Evolutionary conservation across 371 early-diverging fungal genomes (phyloP), one percentile per base, ranked within the genome.

Genomic region (Rhizopus arrhizus): DNA sequence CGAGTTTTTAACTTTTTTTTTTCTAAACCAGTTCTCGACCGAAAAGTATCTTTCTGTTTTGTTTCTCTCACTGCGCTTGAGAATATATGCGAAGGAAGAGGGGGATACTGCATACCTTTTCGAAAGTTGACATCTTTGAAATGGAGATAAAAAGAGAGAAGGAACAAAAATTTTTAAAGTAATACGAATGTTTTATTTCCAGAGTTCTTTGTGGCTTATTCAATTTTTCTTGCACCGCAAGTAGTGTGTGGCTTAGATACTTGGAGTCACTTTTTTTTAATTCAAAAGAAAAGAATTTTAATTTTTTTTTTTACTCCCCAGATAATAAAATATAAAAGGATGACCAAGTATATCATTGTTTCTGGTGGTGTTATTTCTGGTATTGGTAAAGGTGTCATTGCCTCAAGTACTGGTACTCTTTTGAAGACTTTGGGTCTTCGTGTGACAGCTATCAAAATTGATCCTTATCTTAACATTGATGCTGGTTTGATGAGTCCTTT

Each of bases 391-490:
- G 99, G 99, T 53, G 95, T 98, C 56, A 95, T 99, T 74, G 96
- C 99, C 41, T 95, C 97, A 48, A 95, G 95, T 47, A 95, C 99
- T 15, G 99, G 99, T 58, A 84, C 94, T 42, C 81, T 99, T 52
- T 87, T 99, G 63, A 94, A 97, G 82, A 91, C 95, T 28, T 81
- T 90, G 62, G 99, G 99, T 22, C 83, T 97, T 64, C 83, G 86
- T 47, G 99, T 99, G 22, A 97, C 98, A 49, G 91, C 97, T 62
- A 96, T 99, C 85, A 99, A 99, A 82, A 99, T 99, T 66, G 99
- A 99, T 76, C 99, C 99, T 28, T 99, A 99, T 79, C 84, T 99
- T 59, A 99, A 99, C 87, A 97, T 95, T 71, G 99, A 99, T 76
- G 99, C 99, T 56, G 99, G 99, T 70, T 93, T 96, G 28, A 82